Base-by-base conservation (phyloP, 495 filamentous ascomycete genomes). In the Aspergillus biplanus region DNA sequence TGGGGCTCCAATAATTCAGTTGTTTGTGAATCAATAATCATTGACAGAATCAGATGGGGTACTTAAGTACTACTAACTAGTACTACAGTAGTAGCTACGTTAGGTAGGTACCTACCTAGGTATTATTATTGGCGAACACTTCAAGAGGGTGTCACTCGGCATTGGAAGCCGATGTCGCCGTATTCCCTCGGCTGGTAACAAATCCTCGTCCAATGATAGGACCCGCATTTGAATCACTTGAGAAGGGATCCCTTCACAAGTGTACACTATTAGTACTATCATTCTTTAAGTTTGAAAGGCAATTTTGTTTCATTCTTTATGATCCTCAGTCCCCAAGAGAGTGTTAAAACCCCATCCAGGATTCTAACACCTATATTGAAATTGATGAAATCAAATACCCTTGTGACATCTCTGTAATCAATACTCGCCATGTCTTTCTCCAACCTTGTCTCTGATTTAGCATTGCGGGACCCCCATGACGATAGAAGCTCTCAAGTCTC, bases 381-480 rank as follows among this genome's bases (percentile, higher is more conserved):
- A 27, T 27, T 27, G 21, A 27, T 27, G 2, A 27, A 27, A 27
- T 27, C 21, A 27, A 27, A 27, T 27, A 27, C n/a, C n/a, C 8
- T 21, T 50, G 12, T 50, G 21, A 16, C 21, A 50, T 21, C 16
- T 27, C 11, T 21, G 47, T 18, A 50, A 50, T 4, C 21, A 50
- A 18, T 11, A 3, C 47, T 12, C 4, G 62, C 50, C 60, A 97
- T 97, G 93, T 97, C 93, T 1, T 96, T 96, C 78, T 96, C 93
- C 12, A 89, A 87, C 66, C 87, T 97, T 33, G 91, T 97, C 49
- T 92, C 92, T 58, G 92, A 96, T 72, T 80, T 97, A 46, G 86
- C 90, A 39, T 90, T 91, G 69, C 79, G 86, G 59, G 89, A 89
- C 72, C 77, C 74, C 70, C 83, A 75, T 39, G 84, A 78, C 68